Conservation (phyloP, 257 asterid species). For the Solanum peruvianum region DNA sequence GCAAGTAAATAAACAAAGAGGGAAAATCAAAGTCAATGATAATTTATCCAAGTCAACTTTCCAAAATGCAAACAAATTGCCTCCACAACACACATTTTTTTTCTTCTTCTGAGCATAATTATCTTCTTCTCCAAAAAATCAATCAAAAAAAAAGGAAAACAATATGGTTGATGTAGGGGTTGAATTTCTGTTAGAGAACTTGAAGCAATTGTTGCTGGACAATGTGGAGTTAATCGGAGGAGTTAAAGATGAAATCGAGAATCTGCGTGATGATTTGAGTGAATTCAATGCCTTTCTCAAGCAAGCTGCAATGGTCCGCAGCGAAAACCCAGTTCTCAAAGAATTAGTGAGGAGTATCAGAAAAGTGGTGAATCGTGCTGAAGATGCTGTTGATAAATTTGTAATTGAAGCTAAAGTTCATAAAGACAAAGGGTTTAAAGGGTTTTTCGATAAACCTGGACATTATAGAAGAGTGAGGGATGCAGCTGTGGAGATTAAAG, state of each 20-base stretch:
- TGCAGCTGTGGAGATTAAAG: not conserved
- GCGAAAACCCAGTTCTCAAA: not conserved
- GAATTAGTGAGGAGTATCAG: not conserved
- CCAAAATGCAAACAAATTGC: not conserved
- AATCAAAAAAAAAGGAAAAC: not conserved
- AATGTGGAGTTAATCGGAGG: not conserved
- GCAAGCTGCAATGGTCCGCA: not conserved
- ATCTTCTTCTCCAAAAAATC: not conserved
- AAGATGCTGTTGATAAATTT: constrained; percentile 11
- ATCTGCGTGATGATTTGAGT: not conserved
- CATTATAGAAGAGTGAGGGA: not conserved
- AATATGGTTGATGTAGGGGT: not conserved
- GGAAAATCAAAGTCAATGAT: not conserved
- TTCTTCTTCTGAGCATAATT: not conserved
- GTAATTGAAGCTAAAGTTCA: not conserved
- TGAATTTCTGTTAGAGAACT: constrained; percentile 1
- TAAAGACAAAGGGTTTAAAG: not conserved
- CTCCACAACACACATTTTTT: not conserved
- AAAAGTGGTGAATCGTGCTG: constrained; percentile 5
- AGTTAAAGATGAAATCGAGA: not conserved
- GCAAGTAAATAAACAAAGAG: not conserved
- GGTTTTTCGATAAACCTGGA: not conserved
- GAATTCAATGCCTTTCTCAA: not conserved
- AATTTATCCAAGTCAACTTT: not conserved
- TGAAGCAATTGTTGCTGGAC: constrained; percentile 13